Base-by-base conservation (phyloP, 768 basidiomycete genomes). In the Lyophyllum semitale region DNA sequence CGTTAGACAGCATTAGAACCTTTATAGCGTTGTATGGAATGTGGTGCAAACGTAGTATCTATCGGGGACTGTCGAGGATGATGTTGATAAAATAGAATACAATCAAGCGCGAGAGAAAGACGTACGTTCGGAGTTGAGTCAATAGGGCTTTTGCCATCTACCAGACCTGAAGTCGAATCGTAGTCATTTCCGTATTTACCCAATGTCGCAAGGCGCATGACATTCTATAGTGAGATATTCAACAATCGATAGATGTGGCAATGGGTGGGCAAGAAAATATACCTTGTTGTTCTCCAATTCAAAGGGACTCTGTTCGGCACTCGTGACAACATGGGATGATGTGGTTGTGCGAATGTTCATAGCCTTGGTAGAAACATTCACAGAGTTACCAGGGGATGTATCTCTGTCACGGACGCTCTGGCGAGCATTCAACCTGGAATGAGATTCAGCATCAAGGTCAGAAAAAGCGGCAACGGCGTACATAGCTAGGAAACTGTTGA, bases 401-500 rank as follows among this genome's bases (percentile, higher is more conserved):
- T 61, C 53, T 18, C 38, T 54, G 11, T 61, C 61, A 25, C 54
- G 58, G 35, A 63, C 44, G 25, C 42, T 57, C 38, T 56, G 33
- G 25, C 65, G 65, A 26, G 65, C 63, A 26, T 66, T 66, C 33
- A 66, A 60, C 65, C 65, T 66, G 30, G 20, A 53, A 30, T 20
- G 13, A 32, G n/a, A 23, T 15, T 29, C 27, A 13, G 48, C 33
- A 46, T 23, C 15, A 48, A 12, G n/a, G 15, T n/a, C 25, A 30
- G 3, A 22, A 17, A 40, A 29, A n/a, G 29, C 4, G 27, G 22
- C 18, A 11, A 35, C 17, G 15, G 8, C 41, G 11, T 55, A 68
- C 69, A 71, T 71, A 12, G 69, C 67, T 23, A 71, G 57, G 51
- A 65, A 70, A 46, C 69, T 70, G 53, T 68, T 68, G 56, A 66